These are phyloP conservation scores for Amanita muscaria DNA, from an alignment of 768 basidiomycete species.

Conservation along the genomic window DNA sequence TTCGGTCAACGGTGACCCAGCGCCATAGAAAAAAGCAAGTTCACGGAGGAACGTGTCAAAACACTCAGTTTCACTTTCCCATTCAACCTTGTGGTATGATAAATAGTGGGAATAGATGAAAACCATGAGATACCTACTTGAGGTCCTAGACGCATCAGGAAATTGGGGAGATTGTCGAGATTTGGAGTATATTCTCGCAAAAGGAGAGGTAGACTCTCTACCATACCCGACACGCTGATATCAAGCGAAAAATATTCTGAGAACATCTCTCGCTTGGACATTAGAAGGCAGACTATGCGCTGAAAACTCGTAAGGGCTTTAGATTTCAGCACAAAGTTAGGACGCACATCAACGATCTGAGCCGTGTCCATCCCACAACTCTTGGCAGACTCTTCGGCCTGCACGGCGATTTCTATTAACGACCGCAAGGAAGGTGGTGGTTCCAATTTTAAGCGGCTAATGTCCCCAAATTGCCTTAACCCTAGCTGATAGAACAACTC, in stretches of 20 bases:
- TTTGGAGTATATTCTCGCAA: constrained; percentile 86
- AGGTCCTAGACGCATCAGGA: constrained; percentile 89
- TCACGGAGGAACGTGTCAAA: constrained; percentile 83
- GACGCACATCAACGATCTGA: constrained; percentile 64
- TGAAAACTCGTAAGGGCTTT: constrained; percentile 18
- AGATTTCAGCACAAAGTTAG: neutral
- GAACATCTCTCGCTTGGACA: constrained; percentile 70
- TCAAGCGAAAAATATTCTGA: constrained; percentile 82
- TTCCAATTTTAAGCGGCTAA: constrained; percentile 67
- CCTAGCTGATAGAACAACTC: constrained; percentile 94
- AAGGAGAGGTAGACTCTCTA: constrained; percentile 77
- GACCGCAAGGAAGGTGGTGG: constrained; percentile 69
- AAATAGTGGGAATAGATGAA: neutral
- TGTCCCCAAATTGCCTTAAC: constrained; percentile 83
- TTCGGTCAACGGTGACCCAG: constrained; percentile 37
- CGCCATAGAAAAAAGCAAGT: constrained; percentile 85
- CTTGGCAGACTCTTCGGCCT: constrained; percentile 52
- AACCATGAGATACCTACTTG: constrained; percentile 40
- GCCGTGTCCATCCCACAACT: constrained; percentile 45
- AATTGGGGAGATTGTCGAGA: constrained; percentile 80
- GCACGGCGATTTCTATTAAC: constrained; percentile 72
- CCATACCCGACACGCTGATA: constrained; percentile 54
- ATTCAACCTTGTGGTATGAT: constrained; percentile 57
- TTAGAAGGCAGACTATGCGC: constrained; percentile 57
- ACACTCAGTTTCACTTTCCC: constrained; percentile 78